These are phyloP conservation scores for Alternaria incomplexa DNA, from an alignment of 2,329 filamentous ascomycete species.

Conservation along the genomic window DNA sequence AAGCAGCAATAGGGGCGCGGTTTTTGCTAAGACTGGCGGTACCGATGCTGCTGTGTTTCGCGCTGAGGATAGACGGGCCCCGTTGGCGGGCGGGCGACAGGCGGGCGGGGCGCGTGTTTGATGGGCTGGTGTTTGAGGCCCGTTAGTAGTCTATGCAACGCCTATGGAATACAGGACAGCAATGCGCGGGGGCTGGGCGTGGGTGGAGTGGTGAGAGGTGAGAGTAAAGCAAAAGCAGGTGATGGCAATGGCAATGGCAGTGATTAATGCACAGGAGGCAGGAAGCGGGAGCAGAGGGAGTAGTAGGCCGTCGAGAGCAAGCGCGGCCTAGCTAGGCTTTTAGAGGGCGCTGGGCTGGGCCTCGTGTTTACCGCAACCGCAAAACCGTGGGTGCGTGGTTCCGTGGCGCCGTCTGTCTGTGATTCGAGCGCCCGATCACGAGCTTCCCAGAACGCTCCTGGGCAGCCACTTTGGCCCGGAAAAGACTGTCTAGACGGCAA, in stretches of 20 bases:
- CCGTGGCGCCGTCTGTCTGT: constrained; percentile 16
- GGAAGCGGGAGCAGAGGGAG: constrained; percentile 5
- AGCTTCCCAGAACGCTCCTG: constrained; percentile 7
- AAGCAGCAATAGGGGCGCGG: constrained; percentile 22
- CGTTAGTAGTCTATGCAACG: constrained; percentile 21
- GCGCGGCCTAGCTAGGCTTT: constrained; percentile 23
- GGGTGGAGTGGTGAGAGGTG: background rate
- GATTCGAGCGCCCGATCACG: constrained; percentile 26
- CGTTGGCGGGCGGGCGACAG: constrained; percentile 15
- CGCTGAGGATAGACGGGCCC: constrained; percentile 23
- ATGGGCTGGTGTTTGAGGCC: constrained; percentile 12
- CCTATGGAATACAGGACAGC: constrained; percentile 12
- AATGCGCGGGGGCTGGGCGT: constrained; percentile 5
- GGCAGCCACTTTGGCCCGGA: constrained; percentile 6
- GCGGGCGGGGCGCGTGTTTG: constrained; percentile 25
- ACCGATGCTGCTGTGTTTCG: constrained; percentile 36
- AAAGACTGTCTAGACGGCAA: constrained; percentile 15
- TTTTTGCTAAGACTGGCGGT: constrained; percentile 38
- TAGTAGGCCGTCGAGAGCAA: constrained; percentile 18
- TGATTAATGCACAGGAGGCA: background rate
- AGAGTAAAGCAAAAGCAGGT: constrained; percentile 5
- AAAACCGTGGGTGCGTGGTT: constrained; percentile 1
- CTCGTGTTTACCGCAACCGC: constrained; percentile 18
- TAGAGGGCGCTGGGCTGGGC: constrained; percentile 14
- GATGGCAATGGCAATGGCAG: background rate